A percentile compares a stretch with the other conserved stretches of the same genome.
Evolutionary conservation across 106 monocot species (phyloP).

Genomic region (Platanthera guangdongensis): DNA sequence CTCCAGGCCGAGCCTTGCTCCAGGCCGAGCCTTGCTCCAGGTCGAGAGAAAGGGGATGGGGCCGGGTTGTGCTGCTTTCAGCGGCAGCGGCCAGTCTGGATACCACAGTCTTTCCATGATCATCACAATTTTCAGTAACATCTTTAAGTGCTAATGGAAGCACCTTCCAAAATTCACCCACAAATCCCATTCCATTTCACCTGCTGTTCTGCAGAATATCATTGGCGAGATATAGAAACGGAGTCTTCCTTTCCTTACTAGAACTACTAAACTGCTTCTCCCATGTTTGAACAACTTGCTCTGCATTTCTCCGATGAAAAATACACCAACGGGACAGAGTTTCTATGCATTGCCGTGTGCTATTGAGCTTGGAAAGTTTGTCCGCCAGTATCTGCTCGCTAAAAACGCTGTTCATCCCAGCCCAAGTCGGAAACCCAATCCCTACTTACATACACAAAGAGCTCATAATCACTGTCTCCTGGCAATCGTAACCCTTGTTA

Average conservation of each 20-base stretch:
- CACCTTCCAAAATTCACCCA: slow-evolving; percentile 95
- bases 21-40: too few species aligned
- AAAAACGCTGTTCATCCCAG: slow-evolving; percentile 91
- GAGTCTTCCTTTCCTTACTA: slow-evolving; percentile 65
- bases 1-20: too few species aligned
- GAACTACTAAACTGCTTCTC: slow-evolving; percentile 66
- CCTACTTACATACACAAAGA: not conserved
- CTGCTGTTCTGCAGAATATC: too few species aligned
- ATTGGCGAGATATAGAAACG: too few species aligned
- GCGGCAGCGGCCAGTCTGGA: too few species aligned
- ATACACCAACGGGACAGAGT: slow-evolving; percentile 98
- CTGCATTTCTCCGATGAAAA: slow-evolving; percentile 87
- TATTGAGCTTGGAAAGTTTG: slow-evolving; percentile 98
- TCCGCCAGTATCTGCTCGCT: slow-evolving; percentile 90
- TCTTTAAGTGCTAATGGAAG: slow-evolving; percentile 89
- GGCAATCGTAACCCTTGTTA: slow-evolving; percentile 9
- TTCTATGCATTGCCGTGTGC: slow-evolving; percentile 92
- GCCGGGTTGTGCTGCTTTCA: too few species aligned
- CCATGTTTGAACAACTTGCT: slow-evolving; percentile 85
- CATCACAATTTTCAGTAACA: slow-evolving; percentile 71
- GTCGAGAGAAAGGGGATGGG: too few species aligned
- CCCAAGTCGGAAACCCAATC: not conserved
- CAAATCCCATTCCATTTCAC: slow-evolving; percentile 92
- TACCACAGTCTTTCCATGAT: slow-evolving; percentile 81
- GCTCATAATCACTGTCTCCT: not conserved